A percentile compares a stretch with the other conserved stretches of the same genome.
phyloP scores from a whole-genome alignment of 2,329 filamentous ascomycete genomes.

The Microsporum canis region DNA sequence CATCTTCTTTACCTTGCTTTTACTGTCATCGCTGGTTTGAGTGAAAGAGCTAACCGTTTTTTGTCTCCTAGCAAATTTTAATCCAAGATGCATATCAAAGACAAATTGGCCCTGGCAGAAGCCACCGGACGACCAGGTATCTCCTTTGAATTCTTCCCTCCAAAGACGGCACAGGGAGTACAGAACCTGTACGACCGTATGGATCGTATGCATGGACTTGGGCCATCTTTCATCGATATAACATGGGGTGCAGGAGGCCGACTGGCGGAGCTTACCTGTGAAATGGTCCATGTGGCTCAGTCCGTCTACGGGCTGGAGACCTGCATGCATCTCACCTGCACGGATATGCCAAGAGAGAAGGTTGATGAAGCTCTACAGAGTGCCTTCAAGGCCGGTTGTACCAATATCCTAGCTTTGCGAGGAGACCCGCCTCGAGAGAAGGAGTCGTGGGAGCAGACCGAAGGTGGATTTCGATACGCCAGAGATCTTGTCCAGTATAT shows the following conservation, averaged over 20 bases:
- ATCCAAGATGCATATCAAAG: constrained; percentile 79
- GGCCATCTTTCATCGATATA: constrained; percentile 92
- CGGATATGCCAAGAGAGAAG: constrained; percentile 89
- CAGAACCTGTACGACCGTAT: constrained; percentile 99
- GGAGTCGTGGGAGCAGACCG: constrained; percentile 82
- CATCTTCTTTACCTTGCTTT: neutral
- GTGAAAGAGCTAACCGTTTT: neutral
- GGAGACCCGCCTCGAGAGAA: constrained; percentile 90
- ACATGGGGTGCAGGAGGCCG: constrained; percentile 96
- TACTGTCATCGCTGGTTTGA: neutral
- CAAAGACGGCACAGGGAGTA: constrained; percentile 79
- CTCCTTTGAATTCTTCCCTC: constrained; percentile 99
- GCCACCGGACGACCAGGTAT: constrained; percentile 73
- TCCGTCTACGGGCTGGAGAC: constrained; percentile 93
- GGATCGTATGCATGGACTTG: constrained; percentile 95
- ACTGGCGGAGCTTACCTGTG: constrained; percentile 81
- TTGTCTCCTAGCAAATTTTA: constrained; percentile 4
- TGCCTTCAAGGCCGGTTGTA: constrained; percentile 91
- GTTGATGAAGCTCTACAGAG: constrained; percentile 78
- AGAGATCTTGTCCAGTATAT: constrained; percentile 83
- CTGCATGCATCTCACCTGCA: constrained; percentile 98
- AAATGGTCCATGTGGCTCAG: constrained; percentile 95
- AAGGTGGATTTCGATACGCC: constrained; percentile 82
- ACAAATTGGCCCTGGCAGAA: constrained; percentile 77
- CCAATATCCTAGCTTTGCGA: constrained; percentile 87